Evolutionary conservation across 306 rosid genomes (phyloP), one percentile per base, ranked within the genome.

Genomic region (Vigna reflexopilosa): DNA sequence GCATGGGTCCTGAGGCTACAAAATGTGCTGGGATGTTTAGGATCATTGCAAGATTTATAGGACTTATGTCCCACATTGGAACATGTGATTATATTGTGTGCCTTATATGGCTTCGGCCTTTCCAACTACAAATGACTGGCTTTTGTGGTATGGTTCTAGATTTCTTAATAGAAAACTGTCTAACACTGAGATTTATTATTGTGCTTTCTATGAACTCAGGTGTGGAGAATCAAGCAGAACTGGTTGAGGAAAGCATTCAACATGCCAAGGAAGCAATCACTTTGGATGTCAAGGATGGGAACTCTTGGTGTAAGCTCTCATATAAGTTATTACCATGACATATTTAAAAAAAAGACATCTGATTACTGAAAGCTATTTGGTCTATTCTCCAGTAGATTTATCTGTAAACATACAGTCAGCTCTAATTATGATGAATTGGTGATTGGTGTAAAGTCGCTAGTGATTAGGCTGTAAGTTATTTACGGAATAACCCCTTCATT

Each of bases 281-380:
- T 76, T 89, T 95, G 88, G 98, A 95, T 83, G 98, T 95, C 80
- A 91, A 87, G 85, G 98, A 92, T 87, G 98, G 96, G 67, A 87
- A 87, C 80, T 92, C 98, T 77, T 95, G 98, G 98, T 92, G 98
- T 95, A 91, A 86, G 97, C 50, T 78, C 68, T 75, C 49, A 55
- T 67, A 72, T 72, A 54, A 32, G 55, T 12, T 83, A 47, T 55
- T 67, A 13, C 61, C 30, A 12, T 20, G 8, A 45, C 67, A 49
- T 44, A 30, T 78, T 40, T 12, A 2, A 14, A 56, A 65, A 65
- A 56, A 58, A 65, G 34, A 57, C 58, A 15, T 50, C 63, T 62
- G 63, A 15, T 51, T 20, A 64, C 34, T 49, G 54, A 59, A 66
- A 48, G 13, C 71, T 11, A 70, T 66, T 65, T 79, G 32, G 47